Evolutionary conservation across 441 rosid genomes (phyloP).

Genomic region (Bocquillonia castaneifolia): DNA sequence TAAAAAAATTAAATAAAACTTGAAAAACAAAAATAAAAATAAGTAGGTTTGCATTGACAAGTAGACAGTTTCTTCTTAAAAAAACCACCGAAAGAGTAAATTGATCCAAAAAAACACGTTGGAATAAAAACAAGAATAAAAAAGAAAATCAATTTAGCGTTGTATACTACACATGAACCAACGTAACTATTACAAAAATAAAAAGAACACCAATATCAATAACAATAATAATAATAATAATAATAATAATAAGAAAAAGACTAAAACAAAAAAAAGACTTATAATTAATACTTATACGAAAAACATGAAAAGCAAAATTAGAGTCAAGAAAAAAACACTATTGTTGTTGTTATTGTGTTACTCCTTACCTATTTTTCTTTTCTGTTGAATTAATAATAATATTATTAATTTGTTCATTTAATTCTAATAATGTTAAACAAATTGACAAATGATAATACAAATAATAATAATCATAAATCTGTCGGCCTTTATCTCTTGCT

Average conservation of each 20-base stretch:
- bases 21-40: no score
- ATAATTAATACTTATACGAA: background rate
- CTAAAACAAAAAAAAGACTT: background rate
- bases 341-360: constrained; percentile 2
- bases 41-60: no score
- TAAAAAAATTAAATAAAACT: no score
- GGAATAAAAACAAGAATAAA: no score
- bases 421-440: no score
- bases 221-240: background rate
- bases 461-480: no score
- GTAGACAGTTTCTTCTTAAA: no score
- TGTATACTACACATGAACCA: background rate
- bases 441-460: no score
- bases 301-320: constrained; percentile 6
- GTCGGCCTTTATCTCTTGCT: no score
- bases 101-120: background rate
- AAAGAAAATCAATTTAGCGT: background rate
- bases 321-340: constrained; percentile 16
- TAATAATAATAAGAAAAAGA: background rate
- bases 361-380: background rate
- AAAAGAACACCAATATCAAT: background rate
- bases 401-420: constrained; percentile 1
- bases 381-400: constrained; percentile 20
- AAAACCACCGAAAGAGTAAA: no score
- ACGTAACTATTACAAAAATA: background rate